phyloP scores from a whole-genome alignment of 2,329 filamentous ascomycete species.

The Allantophomopsis cytisporea region DNA sequence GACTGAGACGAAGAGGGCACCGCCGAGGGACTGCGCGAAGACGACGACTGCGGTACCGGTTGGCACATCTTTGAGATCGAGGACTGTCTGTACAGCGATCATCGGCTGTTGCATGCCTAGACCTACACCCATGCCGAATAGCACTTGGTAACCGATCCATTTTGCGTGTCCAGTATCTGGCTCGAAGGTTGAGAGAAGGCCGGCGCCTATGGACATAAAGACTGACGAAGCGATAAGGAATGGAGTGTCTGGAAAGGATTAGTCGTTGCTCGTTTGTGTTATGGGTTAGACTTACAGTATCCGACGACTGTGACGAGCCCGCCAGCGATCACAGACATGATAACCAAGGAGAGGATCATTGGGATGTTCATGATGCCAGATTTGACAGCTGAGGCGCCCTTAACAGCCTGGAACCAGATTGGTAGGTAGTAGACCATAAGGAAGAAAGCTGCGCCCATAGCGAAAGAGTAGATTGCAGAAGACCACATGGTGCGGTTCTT shows the following conservation, averaged over 20 bases:
- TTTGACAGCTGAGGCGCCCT: conserved; percentile 23
- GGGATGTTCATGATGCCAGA: conserved; percentile 26
- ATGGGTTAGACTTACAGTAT: conserved; percentile 2
- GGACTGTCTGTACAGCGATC: conserved; percentile 28
- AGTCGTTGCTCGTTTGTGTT: too few species aligned
- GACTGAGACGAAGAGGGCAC: conserved; percentile 40
- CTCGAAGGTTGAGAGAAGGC: conserved; percentile 22
- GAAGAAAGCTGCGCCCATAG: conserved; percentile 21
- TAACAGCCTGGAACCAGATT: conserved; percentile 32
- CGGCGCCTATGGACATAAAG: conserved; percentile 20
- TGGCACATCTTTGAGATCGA: conserved; percentile 30
- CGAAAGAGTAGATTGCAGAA: conserved; percentile 19
- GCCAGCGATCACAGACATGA: conserved; percentile 9
- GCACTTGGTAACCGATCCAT: conserved; percentile 18
- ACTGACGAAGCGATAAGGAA: conserved; percentile 5
- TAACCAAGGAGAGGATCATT: conserved; percentile 14
- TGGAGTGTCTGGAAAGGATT: conserved; percentile 1
- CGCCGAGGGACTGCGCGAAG: conserved; percentile 50
- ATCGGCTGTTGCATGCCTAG: conserved; percentile 5
- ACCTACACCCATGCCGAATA: conserved; percentile 11
- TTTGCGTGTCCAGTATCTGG: conserved; percentile 16
- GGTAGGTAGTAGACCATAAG: conserved; percentile 28
- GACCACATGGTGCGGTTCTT: conserved; percentile 21
- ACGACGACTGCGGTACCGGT: conserved; percentile 32
- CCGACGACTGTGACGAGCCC: conserved; percentile 8